phyloP scores from a whole-genome alignment of 192 early-diverging fungal genomes.

The Thamnidium elegans region DNA sequence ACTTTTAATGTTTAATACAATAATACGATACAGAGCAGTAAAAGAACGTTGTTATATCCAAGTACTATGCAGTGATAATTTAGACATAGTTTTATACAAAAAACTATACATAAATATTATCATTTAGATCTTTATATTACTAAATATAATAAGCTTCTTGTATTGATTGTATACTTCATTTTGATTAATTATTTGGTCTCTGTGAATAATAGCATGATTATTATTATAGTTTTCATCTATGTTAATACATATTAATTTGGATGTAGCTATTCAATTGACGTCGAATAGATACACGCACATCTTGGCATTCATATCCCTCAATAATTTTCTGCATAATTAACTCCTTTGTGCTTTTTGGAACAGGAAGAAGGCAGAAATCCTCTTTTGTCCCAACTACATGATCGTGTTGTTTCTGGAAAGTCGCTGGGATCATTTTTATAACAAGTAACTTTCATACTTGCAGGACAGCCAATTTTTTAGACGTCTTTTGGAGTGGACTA shows the following conservation, averaged over 20 bases:
- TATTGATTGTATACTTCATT: constrained; percentile 1
- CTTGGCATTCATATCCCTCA: constrained; percentile 1
- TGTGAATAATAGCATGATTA: not conserved
- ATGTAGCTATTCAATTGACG: not conserved
- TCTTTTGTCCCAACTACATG: constrained; percentile 2
- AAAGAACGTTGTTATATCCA: too few relatives aligned
- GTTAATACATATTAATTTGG: not conserved
- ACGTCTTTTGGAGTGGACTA: too few relatives aligned
- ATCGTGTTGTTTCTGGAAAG: not conserved
- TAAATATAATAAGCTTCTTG: too few relatives aligned
- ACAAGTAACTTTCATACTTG: not conserved
- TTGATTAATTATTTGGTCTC: not conserved
- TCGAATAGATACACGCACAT: constrained; percentile 4
- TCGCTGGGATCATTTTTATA: not conserved
- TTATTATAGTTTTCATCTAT: not conserved
- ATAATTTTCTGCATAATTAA: not conserved
- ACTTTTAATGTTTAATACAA: too few relatives aligned
- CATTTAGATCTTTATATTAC: too few relatives aligned
- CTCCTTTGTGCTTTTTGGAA: not conserved
- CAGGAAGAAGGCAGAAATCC: not conserved
- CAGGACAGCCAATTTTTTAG: not conserved
- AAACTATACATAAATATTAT: too few relatives aligned
- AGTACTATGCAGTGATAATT: too few relatives aligned
- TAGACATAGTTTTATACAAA: too few relatives aligned
- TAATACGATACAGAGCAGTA: too few relatives aligned